Conservation (phyloP, 495 filamentous ascomycete species). For the Trichoderma gamsii region DNA sequence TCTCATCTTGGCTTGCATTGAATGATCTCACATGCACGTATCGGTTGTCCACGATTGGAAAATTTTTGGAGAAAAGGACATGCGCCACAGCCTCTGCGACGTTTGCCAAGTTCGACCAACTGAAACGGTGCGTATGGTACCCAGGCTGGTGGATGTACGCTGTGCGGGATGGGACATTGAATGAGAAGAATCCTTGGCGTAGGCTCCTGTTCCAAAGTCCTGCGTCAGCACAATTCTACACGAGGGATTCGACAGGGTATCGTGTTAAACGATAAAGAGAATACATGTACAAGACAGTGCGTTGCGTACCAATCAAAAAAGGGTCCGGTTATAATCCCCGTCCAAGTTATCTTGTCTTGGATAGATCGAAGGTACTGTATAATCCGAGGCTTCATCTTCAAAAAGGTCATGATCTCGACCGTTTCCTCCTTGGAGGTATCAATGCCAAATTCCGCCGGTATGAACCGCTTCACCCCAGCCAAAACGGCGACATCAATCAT, state of each 20-base stretch:
- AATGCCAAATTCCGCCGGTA: constrained; percentile 57
- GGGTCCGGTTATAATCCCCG: constrained; percentile 42
- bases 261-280: neutral
- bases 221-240: neutral
- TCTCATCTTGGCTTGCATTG: constrained; percentile 7
- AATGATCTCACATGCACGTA: neutral
- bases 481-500: constrained; percentile 53
- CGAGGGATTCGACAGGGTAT: too few relatives aligned
- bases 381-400: constrained; percentile 42
- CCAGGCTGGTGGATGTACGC: neutral
- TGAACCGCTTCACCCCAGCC: constrained; percentile 50
- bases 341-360: constrained; percentile 44
- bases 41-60: neutral
- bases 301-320: constrained; percentile 42
- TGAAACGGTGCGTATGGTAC: neutral
- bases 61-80: neutral
- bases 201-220: neutral
- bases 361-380: constrained; percentile 46
- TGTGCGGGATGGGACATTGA: neutral
- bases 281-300: neutral
- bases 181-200: neutral
- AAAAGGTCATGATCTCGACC: constrained; percentile 36
- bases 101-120: neutral
- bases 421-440: constrained; percentile 35
- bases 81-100: neutral